Evolutionary conservation across 345 rosid genomes (phyloP).

Genomic region (Hibiscus syriacus): DNA sequence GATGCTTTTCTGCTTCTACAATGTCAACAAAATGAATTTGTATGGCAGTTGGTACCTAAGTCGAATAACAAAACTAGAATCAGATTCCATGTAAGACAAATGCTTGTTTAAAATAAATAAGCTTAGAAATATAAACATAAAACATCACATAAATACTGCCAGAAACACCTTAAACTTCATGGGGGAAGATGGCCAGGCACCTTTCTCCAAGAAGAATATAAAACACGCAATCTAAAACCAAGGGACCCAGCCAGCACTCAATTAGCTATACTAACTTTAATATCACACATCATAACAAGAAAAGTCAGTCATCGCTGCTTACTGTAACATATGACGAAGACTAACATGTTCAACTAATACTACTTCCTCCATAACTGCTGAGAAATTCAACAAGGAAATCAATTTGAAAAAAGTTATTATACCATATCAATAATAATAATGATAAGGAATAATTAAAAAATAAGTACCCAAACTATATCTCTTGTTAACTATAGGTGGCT

Average conservation of each 20-base stretch:
- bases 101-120: background rate
- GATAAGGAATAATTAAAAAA: too few species aligned
- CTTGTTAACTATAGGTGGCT: too few species aligned
- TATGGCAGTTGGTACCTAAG: constrained; percentile 77
- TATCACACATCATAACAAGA: background rate
- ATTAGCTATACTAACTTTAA: background rate
- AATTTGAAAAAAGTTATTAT: background rate
- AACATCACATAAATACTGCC: background rate
- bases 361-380: background rate
- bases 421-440: background rate
- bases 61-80: constrained; percentile 10
- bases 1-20: constrained; percentile 65
- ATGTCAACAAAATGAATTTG: constrained; percentile 57
- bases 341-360: background rate
- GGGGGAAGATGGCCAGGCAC: background rate
- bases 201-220: background rate
- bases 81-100: background rate
- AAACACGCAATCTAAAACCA: background rate
- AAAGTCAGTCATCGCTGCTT: background rate
- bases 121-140: too few species aligned
- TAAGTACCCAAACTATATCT: too few species aligned
- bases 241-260: background rate
- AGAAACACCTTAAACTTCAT: background rate
- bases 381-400: background rate
- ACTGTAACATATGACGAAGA: background rate